Evolutionary conservation across 2,329 filamentous ascomycete species (phyloP).

Genomic region (Fusarium coicis): DNA sequence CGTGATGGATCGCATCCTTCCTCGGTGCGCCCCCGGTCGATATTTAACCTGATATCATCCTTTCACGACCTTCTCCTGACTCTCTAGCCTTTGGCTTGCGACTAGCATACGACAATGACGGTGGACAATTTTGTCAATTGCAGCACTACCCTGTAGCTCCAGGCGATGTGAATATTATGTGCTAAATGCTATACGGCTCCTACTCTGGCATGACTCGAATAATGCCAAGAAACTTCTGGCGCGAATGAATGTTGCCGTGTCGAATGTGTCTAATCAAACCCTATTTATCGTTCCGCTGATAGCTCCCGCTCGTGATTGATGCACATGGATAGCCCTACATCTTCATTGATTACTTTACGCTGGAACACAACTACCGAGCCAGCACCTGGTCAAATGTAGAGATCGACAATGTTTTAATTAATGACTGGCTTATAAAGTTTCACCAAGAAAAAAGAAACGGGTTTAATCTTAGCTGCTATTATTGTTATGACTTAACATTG

Average conservation of each 20-base stretch:
- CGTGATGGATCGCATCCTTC: neutral
- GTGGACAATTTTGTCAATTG: neutral
- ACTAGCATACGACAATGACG: neutral
- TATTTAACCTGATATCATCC: neutral
- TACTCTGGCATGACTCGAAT: neutral
- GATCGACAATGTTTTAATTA: neutral
- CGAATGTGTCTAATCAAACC: neutral
- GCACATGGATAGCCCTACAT: too few relatives aligned
- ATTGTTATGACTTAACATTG: neutral
- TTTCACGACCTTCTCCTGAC: neutral
- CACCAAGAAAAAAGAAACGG: fast-evolving
- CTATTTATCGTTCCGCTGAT: neutral
- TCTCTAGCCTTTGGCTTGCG: neutral
- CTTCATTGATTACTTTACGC: neutral
- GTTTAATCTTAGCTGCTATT: neutral
- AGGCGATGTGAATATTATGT: neutral
- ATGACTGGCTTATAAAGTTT: neutral
- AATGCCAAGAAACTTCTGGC: neutral
- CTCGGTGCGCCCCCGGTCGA: slow-evolving; percentile 13
- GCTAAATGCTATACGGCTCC: neutral
- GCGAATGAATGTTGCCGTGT: neutral
- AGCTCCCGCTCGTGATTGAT: neutral
- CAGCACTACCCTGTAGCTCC: neutral
- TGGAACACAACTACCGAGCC: neutral
- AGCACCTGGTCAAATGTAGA: too few relatives aligned